A percentile compares a stretch with the other conserved stretches of the same genome.
These are phyloP conservation scores for Lavandula angustifolia DNA, from an alignment of 257 asterid species.

Conservation along the genomic window DNA sequence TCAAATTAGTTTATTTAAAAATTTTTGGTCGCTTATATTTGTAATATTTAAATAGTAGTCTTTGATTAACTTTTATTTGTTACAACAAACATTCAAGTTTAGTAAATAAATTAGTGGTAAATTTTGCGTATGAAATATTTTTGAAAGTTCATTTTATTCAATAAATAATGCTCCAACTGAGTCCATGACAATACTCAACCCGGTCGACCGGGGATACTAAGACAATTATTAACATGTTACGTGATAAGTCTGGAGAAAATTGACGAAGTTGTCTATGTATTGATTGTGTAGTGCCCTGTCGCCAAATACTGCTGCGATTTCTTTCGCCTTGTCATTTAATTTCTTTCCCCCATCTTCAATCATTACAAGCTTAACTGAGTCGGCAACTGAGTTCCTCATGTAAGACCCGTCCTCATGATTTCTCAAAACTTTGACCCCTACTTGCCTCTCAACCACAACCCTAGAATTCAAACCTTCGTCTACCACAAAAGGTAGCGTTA, in stretches of 20 bases:
- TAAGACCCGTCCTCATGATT: constrained; percentile 34
- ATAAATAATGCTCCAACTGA: too few relatives aligned
- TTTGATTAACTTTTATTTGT: too few relatives aligned
- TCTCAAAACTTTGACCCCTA: constrained; percentile 29
- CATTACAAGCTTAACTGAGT: constrained; percentile 38
- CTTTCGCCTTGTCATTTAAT: constrained; percentile 28
- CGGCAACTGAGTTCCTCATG: constrained; percentile 33
- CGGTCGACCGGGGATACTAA: too few relatives aligned
- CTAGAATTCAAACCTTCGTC: constrained; percentile 38
- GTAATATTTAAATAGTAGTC: too few relatives aligned
- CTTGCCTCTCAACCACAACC: constrained; percentile 22
- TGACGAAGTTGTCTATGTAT: constrained; percentile 27
- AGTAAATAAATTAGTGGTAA: too few relatives aligned
- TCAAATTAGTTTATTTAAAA: too few relatives aligned
- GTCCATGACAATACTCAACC: too few relatives aligned
- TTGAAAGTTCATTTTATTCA: too few relatives aligned
- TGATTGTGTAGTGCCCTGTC: constrained; percentile 28
- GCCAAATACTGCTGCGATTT: constrained; percentile 19
- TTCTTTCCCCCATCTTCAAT: constrained; percentile 25
- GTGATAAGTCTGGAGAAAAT: constrained; percentile 31
- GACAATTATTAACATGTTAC: too few relatives aligned
- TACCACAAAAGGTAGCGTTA: constrained; percentile 38
- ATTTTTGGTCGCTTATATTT: too few relatives aligned
- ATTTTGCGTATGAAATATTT: too few relatives aligned
- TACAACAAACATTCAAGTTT: too few relatives aligned